Evolutionary conservation across 495 filamentous ascomycete genomes (phyloP).

Genomic region (Annulohypoxylon nitens): DNA sequence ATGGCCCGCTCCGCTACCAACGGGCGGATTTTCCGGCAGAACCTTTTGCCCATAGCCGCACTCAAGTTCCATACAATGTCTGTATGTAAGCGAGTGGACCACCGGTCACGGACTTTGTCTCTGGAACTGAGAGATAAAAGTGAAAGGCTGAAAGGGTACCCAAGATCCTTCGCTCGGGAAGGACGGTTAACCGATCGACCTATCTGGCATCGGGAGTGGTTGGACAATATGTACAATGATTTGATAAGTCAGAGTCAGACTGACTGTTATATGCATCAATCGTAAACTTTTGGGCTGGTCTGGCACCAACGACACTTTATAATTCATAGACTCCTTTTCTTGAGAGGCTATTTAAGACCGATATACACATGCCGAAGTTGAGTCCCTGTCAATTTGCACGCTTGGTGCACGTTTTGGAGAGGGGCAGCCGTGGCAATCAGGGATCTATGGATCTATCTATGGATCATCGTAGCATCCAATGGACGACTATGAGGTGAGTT

Average conservation of each 20-base stretch:
- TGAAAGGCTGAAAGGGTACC: neutral
- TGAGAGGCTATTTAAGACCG: conserved; percentile 10
- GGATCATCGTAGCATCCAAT: conserved; percentile 16
- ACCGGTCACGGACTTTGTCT: conserved; percentile 37
- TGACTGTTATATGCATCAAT: conserved; percentile 19
- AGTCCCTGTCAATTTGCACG: conserved; percentile 30
- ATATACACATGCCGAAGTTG: conserved; percentile 40
- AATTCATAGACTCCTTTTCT: conserved; percentile 11
- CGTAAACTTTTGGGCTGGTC: conserved; percentile 20
- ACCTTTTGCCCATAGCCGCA: conserved; percentile 20
- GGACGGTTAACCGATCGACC: conserved; percentile 7
- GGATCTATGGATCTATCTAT: conserved; percentile 24
- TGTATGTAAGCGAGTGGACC: conserved; percentile 16
- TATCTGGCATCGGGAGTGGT: conserved; percentile 2
- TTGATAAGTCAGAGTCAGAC: conserved; percentile 4
- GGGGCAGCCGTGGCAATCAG: conserved; percentile 38
- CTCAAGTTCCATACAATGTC: neutral
- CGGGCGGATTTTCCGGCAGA: conserved; percentile 29
- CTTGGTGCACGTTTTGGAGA: conserved; percentile 39
- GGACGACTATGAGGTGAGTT: conserved; percentile 22
- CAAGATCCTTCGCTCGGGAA: conserved; percentile 29
- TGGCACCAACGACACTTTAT: conserved; percentile 17
- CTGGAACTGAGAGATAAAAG: conserved; percentile 2
- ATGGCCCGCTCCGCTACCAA: conserved; percentile 30
- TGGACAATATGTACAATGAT: conserved; percentile 13